Evolutionary conservation across 495 filamentous ascomycete species (phyloP), one percentile per base, ranked within the genome.

Genomic region (Annulohypoxylon bovei): DNA sequence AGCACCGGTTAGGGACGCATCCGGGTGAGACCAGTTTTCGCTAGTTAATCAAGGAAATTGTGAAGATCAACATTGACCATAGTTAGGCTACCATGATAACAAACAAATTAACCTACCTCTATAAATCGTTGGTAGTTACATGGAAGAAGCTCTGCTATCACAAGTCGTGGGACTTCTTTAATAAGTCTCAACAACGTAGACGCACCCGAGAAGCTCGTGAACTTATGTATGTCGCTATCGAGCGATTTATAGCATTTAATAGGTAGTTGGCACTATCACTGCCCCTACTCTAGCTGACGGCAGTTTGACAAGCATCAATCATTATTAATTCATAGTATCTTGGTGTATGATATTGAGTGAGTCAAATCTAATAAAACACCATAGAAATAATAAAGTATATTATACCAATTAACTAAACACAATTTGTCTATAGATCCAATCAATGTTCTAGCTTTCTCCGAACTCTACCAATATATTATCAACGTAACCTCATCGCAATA

Each of bases 11-110:
- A 79, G 78, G 47, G 74, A 74, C 6, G 22, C 27, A 7, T 52
- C 58, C 0, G 65, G 65, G 9, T 72, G 7, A 84, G 72, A 6
- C 80, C 80, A 44, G 83, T 47, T 25, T 68, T 60, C 6, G 53
- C 62, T 23, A 77, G 75, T 67, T 84, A 73, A 18, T 79, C 73
- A 1, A 70, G 77, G 62, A 85, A 84, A 39, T 84, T 77, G 9
- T 77, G 62, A 2, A 81, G 77, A 64, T 86, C 82, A 27, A 83
- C 79, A 0, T 78, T 53, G 9, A 79, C 77, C 14, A 79, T 78
- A 1, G 69, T 79, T 1, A 85, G 59, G 12, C 76, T 81, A 49
- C 82, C 75, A 61, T 78, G 72, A 55, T 83, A 81, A 60, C 71
- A 78, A 18, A 27, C 23, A 23, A 25, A 12, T 55, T 4, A 18